Base-by-base conservation (phyloP, 495 filamentous ascomycete species). In the Pseudotulostoma volvatum region DNA sequence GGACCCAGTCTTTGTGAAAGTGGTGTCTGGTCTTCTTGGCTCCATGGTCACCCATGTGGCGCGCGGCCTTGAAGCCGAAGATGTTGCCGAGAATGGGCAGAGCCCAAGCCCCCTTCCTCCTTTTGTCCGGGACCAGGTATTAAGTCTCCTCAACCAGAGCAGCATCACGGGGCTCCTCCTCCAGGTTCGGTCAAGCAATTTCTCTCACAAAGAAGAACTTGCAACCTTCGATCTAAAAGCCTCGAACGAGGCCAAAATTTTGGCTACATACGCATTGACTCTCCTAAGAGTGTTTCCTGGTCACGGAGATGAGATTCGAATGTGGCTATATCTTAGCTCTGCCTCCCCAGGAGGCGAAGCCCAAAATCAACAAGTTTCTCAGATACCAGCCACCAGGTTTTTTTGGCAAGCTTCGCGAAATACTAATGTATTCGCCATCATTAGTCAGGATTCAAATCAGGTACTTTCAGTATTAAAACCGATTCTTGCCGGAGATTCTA, bases 301-400 rank as follows among this genome's bases (percentile, higher is more conserved):
- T 7, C 69, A 74, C 30, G 73, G 76, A 14, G 85, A 93, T 48
- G 92, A 96, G 37, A 92, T 96, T 37, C 79, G 87, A 1, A 93
- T 96, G 84, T 92, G 90, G 67, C 62, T 99, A 3, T 96, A 86
- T 46, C 61, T 86, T 9, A 79, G 84, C 0, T 85, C 85, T 20
- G 76, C 81, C 8, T 61, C 67, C 11, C 58, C 60, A 14, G 42
- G 42, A 1, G 47, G 53, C 18, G 45, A 50, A 9, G 23, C 44
- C 2, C 68, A 67, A 14, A 60, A 46, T 13, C 49, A 54, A 19
- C 49, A 55, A 7, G 53, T 51, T 9, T 50, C 48, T 3, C 61
- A 67, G 37, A 52, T 79, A 11, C 79, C 90, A 0, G 77, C 84
- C 4, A 75, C 92, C 38, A 82, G 81, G 50, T 95, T 81, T 52